These are phyloP conservation scores for Yamadazyma ubonensis DNA, from an alignment of 805 yeast species.

Conservation along the genomic window DNA sequence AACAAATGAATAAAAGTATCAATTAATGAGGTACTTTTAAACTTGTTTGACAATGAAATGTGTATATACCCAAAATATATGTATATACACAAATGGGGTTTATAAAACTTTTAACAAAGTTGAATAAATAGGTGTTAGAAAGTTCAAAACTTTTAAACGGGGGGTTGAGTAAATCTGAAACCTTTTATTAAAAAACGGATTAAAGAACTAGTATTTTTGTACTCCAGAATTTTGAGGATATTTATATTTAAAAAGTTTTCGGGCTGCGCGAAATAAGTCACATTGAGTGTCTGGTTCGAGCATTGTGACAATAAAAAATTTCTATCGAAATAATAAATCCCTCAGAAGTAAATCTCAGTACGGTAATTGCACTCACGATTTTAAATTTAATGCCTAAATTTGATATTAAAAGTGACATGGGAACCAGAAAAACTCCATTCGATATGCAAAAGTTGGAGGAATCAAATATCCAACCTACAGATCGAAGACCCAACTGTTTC, in stretches of 20 bases:
- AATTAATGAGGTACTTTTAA: background rate
- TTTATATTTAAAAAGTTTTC: constrained; percentile 8
- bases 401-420: background rate
- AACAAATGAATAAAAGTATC: background rate
- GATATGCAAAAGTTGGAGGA: background rate
- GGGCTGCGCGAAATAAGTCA: constrained; percentile 9
- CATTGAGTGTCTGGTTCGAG: constrained; percentile 8
- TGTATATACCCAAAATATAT: constrained; percentile 9
- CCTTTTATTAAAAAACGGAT: constrained; percentile 5
- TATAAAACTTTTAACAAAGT: constrained; percentile 8
- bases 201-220: constrained; percentile 5
- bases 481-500: background rate
- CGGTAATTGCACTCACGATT: constrained; percentile 1
- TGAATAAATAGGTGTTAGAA: constrained; percentile 4
- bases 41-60: background rate
- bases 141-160: constrained; percentile 8
- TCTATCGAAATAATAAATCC: constrained; percentile 5
- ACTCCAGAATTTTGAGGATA: constrained; percentile 5
- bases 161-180: constrained; percentile 5
- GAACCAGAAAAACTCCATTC: background rate
- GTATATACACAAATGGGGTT: constrained; percentile 2
- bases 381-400: background rate
- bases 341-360: constrained; percentile 9
- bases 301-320: constrained; percentile 1
- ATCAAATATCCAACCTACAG: background rate